Percentiles rank a stretch among this genome's conserved stretches.
Evolutionary conservation across 2,329 filamentous ascomycete genomes (phyloP).

Genomic region (Phialophora macrospora): DNA sequence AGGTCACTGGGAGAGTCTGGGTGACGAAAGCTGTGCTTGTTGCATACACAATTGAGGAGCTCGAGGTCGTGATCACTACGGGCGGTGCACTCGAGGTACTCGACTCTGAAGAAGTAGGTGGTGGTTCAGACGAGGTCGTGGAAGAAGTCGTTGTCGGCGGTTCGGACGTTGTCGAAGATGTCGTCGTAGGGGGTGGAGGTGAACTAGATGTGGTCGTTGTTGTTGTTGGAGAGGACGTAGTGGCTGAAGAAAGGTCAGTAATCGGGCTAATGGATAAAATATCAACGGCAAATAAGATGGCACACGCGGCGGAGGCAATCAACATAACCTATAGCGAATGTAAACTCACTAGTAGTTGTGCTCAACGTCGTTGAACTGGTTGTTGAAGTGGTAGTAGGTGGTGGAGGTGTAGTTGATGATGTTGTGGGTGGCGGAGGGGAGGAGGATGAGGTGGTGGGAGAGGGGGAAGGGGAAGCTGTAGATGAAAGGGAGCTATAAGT

Average conservation of each 20-base stretch:
- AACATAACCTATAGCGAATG: conserved; percentile 4
- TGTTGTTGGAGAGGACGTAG: conserved; percentile 12
- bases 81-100: conserved; percentile 27
- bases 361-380: conserved; percentile 23
- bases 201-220: conserved; percentile 47
- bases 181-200: conserved; percentile 66
- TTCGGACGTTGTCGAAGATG: conserved; percentile 50
- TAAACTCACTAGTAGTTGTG: conserved; percentile 30
- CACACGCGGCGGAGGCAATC: conserved; percentile 6
- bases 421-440: conserved; percentile 20
- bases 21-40: conserved; percentile 29
- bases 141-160: conserved; percentile 11
- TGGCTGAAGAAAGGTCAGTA: conserved; percentile 7
- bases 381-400: conserved; percentile 19
- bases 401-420: conserved; percentile 5
- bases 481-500: conserved; percentile 28
- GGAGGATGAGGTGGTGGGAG: conserved; percentile 20
- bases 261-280: neutral
- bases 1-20: conserved; percentile 25
- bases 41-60: conserved; percentile 28
- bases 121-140: neutral
- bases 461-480: conserved; percentile 27
- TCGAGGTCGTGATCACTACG: conserved; percentile 33
- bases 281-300: conserved; percentile 1
- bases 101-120: conserved; percentile 22